phyloP scores from a whole-genome alignment of 73 alveolate species.

The Paramecium pentaurelia region DNA sequence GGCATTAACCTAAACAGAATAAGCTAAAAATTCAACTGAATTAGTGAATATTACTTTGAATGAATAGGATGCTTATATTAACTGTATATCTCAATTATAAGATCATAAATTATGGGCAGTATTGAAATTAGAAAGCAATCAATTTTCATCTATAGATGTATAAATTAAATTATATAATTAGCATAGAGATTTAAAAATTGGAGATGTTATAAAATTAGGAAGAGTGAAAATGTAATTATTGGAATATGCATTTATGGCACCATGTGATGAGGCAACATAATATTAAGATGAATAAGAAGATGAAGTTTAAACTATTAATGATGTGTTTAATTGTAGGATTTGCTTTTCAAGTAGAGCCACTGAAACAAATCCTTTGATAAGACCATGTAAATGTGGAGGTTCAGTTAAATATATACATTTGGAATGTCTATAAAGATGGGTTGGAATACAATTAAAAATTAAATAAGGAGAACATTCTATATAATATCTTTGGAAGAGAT shows the following conservation, averaged over 20 bases:
- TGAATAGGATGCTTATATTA: not conserved
- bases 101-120: slow-evolving; percentile 4
- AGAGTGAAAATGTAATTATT: not conserved
- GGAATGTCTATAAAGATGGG: slow-evolving; percentile 38
- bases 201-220: not conserved
- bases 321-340: slow-evolving; percentile 36
- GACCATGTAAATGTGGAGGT: slow-evolving; percentile 46
- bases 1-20: not conserved
- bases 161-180: not conserved
- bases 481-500: slow-evolving; percentile 33
- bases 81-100: not conserved
- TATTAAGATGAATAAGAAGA: slow-evolving; percentile 5
- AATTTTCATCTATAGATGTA: not conserved
- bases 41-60: not conserved
- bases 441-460: slow-evolving; percentile 6
- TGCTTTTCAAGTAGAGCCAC: slow-evolving; percentile 22
- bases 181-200: not conserved
- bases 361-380: slow-evolving; percentile 38
- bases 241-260: not conserved
- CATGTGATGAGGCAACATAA: not conserved
- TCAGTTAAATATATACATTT: slow-evolving; percentile 54
- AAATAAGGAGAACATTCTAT: slow-evolving; percentile 36
- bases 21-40: not conserved
- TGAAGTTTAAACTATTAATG: not conserved
- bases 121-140: not conserved